A percentile compares a stretch with the other conserved stretches of the same genome.
Conservation (phyloP, 805 yeast genomes). For the Candida caryicola region DNA sequence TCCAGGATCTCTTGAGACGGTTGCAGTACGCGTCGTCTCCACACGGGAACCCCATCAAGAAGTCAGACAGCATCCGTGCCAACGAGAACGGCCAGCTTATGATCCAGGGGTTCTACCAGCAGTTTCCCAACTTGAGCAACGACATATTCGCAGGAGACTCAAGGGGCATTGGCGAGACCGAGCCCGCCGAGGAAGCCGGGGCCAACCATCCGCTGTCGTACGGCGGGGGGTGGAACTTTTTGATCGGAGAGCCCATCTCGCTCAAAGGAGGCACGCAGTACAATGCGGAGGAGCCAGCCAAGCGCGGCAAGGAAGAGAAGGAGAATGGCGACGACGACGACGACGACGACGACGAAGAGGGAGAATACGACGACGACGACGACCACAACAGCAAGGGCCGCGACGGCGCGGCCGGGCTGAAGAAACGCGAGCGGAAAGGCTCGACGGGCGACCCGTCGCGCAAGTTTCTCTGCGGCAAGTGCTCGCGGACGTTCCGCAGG, state of each 20-base stretch:
- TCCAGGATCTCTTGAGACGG: slow-evolving; percentile 54
- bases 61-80: slow-evolving; percentile 30
- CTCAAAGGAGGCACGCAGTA: slow-evolving; percentile 10
- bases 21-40: slow-evolving; percentile 59
- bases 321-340: slow-evolving; percentile 8
- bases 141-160: slow-evolving; percentile 26
- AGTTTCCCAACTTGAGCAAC: slow-evolving; percentile 44
- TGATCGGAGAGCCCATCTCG: slow-evolving; percentile 23
- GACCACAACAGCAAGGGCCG: slow-evolving; percentile 5
- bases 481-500: slow-evolving; percentile 62
- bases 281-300: slow-evolving; percentile 5
- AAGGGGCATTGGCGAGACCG: slow-evolving; percentile 9
- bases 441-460: slow-evolving; percentile 18
- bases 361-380: slow-evolving; percentile 5
- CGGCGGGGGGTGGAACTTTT: slow-evolving; percentile 34
- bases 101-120: slow-evolving; percentile 40
- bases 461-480: slow-evolving; percentile 56
- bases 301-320: slow-evolving; percentile 3
- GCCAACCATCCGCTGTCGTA: slow-evolving; percentile 16
- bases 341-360: slow-evolving; percentile 7
- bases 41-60: slow-evolving; percentile 50
- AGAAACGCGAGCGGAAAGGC: slow-evolving; percentile 1
- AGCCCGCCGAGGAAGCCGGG: background rate
- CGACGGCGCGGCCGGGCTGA: slow-evolving; percentile 1
- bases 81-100: slow-evolving; percentile 41